Conservation (phyloP, 768 basidiomycete genomes). For the Imleria badia region DNA sequence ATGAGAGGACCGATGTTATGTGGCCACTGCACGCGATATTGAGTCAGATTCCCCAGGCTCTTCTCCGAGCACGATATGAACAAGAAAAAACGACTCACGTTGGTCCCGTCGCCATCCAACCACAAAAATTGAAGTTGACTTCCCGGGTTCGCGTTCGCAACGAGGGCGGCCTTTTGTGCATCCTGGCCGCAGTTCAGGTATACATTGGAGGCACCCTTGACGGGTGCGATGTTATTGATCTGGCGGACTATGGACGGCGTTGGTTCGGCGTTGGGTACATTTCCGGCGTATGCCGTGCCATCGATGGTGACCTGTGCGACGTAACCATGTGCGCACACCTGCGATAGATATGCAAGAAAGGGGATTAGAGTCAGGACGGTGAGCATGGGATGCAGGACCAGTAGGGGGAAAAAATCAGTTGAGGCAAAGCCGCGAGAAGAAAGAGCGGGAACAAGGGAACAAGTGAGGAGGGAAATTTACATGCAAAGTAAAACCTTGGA, state of each 20-base stretch:
- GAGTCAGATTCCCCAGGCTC: background rate
- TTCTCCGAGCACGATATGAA: background rate
- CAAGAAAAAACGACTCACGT: constrained; percentile 24
- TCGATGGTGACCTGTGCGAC: constrained; percentile 43
- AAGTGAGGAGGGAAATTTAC: background rate
- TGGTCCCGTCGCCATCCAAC: constrained; percentile 44
- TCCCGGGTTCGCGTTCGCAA: constrained; percentile 60
- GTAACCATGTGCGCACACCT: constrained; percentile 45
- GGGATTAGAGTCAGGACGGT: background rate
- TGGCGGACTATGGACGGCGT: constrained; percentile 44
- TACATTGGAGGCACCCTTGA: constrained; percentile 57
- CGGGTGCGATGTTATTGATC: constrained; percentile 43
- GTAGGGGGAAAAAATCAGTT: background rate
- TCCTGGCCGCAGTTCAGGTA: constrained; percentile 60
- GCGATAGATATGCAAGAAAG: constrained; percentile 12
- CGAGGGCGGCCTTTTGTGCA: constrained; percentile 47
- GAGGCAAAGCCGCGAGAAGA: background rate
- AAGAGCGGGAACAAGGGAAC: background rate
- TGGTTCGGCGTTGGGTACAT: constrained; percentile 40
- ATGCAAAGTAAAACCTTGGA: background rate
- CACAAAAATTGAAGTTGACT: constrained; percentile 55
- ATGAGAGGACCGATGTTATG: constrained; percentile 68
- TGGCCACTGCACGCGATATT: constrained; percentile 39
- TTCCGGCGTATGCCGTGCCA: constrained; percentile 43
- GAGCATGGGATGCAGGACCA: constrained; percentile 6